Conservation (phyloP, 768 basidiomycete species). For the Jaapia argillacea region DNA sequence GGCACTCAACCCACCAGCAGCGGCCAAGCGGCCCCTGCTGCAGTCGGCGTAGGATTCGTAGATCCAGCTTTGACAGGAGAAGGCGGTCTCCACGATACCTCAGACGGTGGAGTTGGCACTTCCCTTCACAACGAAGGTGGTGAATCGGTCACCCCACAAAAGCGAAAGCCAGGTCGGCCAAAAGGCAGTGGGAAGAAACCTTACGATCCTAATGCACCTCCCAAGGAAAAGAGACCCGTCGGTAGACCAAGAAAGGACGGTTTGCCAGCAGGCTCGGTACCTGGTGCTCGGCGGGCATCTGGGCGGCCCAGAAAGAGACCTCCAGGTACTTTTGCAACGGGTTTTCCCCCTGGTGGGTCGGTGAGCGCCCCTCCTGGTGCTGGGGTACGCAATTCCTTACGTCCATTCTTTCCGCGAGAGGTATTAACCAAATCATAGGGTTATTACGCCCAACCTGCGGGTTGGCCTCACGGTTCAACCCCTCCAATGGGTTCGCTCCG, state of each 20-base stretch:
- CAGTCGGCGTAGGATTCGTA: background rate
- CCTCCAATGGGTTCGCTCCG: slow-evolving; percentile 12
- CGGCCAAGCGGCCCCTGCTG: background rate
- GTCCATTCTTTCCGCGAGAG: background rate
- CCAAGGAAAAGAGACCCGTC: slow-evolving; percentile 68
- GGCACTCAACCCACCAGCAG: background rate
- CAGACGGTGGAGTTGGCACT: no score
- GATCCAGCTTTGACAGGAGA: background rate
- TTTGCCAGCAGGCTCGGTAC: slow-evolving; percentile 64
- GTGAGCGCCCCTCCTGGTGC: slow-evolving; percentile 2
- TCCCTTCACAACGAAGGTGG: background rate
- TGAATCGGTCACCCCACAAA: slow-evolving; percentile 23
- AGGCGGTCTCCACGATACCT: background rate
- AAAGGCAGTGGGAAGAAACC: slow-evolving; percentile 66
- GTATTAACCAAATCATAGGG: no score
- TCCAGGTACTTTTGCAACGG: slow-evolving; percentile 22
- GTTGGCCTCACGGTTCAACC: no score
- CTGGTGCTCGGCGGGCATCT: slow-evolving; percentile 28
- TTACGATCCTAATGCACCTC: slow-evolving; percentile 22
- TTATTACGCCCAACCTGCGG: no score
- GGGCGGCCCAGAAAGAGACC: slow-evolving; percentile 29
- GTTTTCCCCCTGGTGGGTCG: slow-evolving; percentile 1
- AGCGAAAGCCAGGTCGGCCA: slow-evolving; percentile 67
- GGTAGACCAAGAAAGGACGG: slow-evolving; percentile 79
- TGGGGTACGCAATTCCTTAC: slow-evolving; percentile 6